Conservation (phyloP, 2,329 filamentous ascomycete species). For the Fusarium luffae region DNA sequence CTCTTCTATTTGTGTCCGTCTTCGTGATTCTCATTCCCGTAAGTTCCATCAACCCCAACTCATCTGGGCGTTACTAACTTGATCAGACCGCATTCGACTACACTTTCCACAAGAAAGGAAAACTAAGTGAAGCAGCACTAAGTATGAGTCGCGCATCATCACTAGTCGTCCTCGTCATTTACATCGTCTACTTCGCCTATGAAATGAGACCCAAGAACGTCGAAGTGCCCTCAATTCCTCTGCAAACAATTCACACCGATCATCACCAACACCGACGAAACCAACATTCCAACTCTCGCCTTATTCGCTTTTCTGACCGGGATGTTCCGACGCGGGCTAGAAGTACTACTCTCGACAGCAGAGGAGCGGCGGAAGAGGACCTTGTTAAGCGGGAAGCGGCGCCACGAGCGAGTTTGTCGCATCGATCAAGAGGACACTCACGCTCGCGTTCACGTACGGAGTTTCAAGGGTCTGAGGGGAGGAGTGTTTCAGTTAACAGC, state of each 20-base stretch:
- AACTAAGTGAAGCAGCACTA: slow-evolving; percentile 71
- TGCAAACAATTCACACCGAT: slow-evolving; percentile 66
- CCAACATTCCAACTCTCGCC: slow-evolving; percentile 33
- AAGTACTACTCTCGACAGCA: slow-evolving; percentile 32
- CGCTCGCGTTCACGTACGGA: slow-evolving; percentile 40
- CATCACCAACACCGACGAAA: slow-evolving; percentile 14
- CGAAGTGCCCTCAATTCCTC: slow-evolving; percentile 77
- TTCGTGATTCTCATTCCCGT: slow-evolving; percentile 55
- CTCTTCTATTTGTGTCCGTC: slow-evolving; percentile 53
- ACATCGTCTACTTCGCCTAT: slow-evolving; percentile 78
- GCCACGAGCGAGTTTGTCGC: slow-evolving; percentile 30
- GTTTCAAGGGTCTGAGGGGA: slow-evolving; percentile 30
- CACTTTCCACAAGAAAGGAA: slow-evolving; percentile 65
- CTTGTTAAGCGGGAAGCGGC: slow-evolving; percentile 9
- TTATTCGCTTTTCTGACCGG: slow-evolving; percentile 49
- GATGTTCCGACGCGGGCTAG: slow-evolving; percentile 19
- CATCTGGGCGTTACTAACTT: background rate
- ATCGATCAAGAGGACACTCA: slow-evolving; percentile 34
- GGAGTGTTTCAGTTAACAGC: slow-evolving; percentile 37
- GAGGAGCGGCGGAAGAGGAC: slow-evolving; percentile 17
- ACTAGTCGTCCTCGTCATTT: slow-evolving; percentile 78
- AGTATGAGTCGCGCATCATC: slow-evolving; percentile 82
- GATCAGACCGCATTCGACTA: slow-evolving; percentile 55
- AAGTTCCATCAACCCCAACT: background rate
- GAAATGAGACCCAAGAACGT: slow-evolving; percentile 73